Evolutionary conservation across 2,329 filamentous ascomycete species (phyloP).

Genomic region (Nothophoma quercina): DNA sequence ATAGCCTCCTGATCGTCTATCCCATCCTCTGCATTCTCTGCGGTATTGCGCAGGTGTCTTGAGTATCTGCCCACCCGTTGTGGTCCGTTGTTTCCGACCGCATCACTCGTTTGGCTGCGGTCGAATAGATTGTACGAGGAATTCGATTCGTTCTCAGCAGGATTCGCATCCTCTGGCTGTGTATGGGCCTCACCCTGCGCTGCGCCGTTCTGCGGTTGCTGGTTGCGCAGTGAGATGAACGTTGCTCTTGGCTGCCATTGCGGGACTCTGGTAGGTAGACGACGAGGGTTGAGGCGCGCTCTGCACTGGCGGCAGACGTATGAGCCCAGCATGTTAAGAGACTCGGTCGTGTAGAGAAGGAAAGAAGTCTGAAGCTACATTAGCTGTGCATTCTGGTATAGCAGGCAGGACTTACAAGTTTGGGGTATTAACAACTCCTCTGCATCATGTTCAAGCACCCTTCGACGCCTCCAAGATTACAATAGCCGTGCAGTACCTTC

Average conservation of each 20-base stretch:
- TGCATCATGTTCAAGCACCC: background rate
- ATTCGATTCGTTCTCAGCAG: background rate
- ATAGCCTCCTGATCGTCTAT: background rate
- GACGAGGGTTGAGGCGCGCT: constrained; percentile 26
- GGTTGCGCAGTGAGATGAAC: constrained; percentile 39
- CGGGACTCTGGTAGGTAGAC: constrained; percentile 10
- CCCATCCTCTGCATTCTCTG: background rate
- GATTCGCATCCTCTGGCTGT: constrained; percentile 3
- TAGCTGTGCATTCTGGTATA: background rate
- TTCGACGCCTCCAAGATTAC: background rate
- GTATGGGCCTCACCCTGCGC: constrained; percentile 17
- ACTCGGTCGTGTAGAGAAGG: constrained; percentile 3
- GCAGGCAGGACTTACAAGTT: background rate
- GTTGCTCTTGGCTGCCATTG: constrained; percentile 45
- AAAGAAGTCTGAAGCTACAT: constrained; percentile 9
- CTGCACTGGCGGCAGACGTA: constrained; percentile 47
- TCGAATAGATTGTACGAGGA: constrained; percentile 11
- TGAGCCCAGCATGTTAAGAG: constrained; percentile 39
- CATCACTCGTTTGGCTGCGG: background rate
- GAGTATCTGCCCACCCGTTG: constrained; percentile 29
- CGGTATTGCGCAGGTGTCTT: constrained; percentile 11
- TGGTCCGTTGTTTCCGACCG: background rate
- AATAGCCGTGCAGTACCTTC: background rate
- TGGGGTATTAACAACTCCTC: background rate
- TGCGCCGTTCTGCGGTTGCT: constrained; percentile 15